Evolutionary conservation across 2,329 filamentous ascomycete genomes (phyloP), one percentile per base, ranked within the genome.

Genomic region (Pseudocercospora eumusae): DNA sequence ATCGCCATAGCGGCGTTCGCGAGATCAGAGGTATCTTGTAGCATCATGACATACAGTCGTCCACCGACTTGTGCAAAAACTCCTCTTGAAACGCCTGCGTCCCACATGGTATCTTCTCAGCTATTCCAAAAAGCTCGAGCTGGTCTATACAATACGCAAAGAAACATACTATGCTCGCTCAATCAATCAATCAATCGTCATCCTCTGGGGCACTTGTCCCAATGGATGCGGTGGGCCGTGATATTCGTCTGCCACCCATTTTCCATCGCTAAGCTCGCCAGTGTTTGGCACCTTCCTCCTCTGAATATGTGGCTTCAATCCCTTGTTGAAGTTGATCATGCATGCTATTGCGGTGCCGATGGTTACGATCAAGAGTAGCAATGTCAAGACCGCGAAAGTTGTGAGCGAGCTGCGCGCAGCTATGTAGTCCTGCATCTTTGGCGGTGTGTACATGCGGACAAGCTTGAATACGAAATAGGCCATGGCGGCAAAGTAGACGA

Each of bases 391-490:
- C 56, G 95, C 93, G 73, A 99, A 99, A 63, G 92, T 91, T 4
- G 93, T 97, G 73, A 99, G 82, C 15, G 90, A 93, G 73, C 89
- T 90, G 64, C 89, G 86, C 40, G 95, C 93, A 4, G 93, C 88
- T 56, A 82, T 75, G 79, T 98, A 99, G 67, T 86, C 82, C 21
- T 57, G 42, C 44, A n/a, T 56, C 57, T 36, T 61, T 20, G 56
- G 74, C 75, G 69, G 86, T 84, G 10, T 85, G 78, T 96, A 99
- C 86, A 99, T 99, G 75, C 95, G 91, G 63, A 95, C 89, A 59
- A 99, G 86, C 83, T 99, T 99, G 86, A 97, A 99, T 74, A 96
- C 85, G 82, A 99, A 99, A 81, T 98, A 99, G 61, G 88, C 91
- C 67, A 98, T 84, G 42, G 88, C 93, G 65, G 89, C 92, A 67